Conservation (phyloP, 2,329 filamentous ascomycete genomes). For the Myriosclerotinia curreyana region DNA sequence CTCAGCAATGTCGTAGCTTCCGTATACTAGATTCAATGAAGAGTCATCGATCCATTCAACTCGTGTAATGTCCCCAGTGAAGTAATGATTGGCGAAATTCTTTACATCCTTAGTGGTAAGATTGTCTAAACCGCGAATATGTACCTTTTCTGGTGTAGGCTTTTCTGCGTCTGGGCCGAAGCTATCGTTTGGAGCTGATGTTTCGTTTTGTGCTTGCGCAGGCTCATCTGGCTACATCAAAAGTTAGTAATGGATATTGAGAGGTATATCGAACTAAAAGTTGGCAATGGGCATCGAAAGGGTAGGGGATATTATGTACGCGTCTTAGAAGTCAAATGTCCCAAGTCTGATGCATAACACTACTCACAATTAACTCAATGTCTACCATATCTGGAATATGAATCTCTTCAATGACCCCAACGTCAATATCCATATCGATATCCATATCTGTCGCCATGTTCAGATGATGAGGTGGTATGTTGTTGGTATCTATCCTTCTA, state of each 20-base stretch:
- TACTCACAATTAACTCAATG: slow-evolving; percentile 19
- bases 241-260: neutral
- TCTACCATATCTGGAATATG: slow-evolving; percentile 17
- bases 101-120: slow-evolving; percentile 79
- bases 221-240: slow-evolving; percentile 25
- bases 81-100: slow-evolving; percentile 69
- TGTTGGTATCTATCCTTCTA: neutral
- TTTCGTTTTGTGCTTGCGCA: slow-evolving; percentile 28
- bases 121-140: slow-evolving; percentile 78
- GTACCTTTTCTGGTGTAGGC: slow-evolving; percentile 41
- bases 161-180: slow-evolving; percentile 31
- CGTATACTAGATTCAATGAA: slow-evolving; percentile 83
- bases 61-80: slow-evolving; percentile 53
- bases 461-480: slow-evolving; percentile 1
- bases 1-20: slow-evolving; percentile 49
- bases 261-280: neutral
- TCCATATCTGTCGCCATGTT: slow-evolving; percentile 54
- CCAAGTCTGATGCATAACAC: neutral
- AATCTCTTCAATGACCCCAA: slow-evolving; percentile 48
- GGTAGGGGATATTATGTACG: neutral
- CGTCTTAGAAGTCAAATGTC: neutral
- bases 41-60: slow-evolving; percentile 96
- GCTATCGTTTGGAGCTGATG: slow-evolving; percentile 33
- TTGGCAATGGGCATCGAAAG: neutral
- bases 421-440: slow-evolving; percentile 72